Evolutionary conservation across 192 early-diverging fungal species (phyloP).

Genomic region (Chytriomyces sp.): DNA sequence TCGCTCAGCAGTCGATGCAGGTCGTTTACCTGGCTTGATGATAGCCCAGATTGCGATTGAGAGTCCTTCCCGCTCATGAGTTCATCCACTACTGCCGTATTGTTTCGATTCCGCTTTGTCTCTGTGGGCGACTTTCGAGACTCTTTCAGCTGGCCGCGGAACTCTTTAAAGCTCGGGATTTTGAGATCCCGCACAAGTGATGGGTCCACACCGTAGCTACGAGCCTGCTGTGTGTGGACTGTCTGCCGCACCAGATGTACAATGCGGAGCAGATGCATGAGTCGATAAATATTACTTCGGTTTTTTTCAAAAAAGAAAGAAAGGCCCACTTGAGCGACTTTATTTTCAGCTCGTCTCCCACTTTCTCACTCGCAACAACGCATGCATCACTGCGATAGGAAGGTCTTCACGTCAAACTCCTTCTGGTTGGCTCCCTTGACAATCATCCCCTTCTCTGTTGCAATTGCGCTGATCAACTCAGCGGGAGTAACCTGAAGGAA

Average conservation of each 20-base stretch:
- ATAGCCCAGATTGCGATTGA: conserved; percentile 15
- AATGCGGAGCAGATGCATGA: no score
- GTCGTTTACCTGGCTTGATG: neutral
- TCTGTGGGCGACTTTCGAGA: neutral
- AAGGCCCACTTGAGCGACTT: no score
- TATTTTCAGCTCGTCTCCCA: neutral
- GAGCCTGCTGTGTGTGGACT: neutral
- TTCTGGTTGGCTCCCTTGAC: conserved; percentile 46
- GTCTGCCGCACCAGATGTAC: neutral
- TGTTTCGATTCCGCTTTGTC: neutral
- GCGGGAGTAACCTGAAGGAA: conserved; percentile 78
- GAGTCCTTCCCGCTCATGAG: neutral
- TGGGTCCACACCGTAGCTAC: neutral
- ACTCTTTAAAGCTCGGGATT: conserved; percentile 19
- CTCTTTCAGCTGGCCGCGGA: neutral
- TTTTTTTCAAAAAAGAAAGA: no score
- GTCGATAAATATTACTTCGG: no score
- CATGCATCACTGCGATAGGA: neutral
- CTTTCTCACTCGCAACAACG: neutral
- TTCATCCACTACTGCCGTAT: neutral
- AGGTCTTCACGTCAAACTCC: conserved; percentile 50
- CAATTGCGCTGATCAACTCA: conserved; percentile 83
- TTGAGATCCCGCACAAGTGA: neutral
- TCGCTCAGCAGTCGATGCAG: conserved; percentile 8
- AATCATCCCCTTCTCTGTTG: conserved; percentile 88